These are phyloP conservation scores for Mycena pura DNA, from an alignment of 768 basidiomycete genomes.

Conservation along the genomic window DNA sequence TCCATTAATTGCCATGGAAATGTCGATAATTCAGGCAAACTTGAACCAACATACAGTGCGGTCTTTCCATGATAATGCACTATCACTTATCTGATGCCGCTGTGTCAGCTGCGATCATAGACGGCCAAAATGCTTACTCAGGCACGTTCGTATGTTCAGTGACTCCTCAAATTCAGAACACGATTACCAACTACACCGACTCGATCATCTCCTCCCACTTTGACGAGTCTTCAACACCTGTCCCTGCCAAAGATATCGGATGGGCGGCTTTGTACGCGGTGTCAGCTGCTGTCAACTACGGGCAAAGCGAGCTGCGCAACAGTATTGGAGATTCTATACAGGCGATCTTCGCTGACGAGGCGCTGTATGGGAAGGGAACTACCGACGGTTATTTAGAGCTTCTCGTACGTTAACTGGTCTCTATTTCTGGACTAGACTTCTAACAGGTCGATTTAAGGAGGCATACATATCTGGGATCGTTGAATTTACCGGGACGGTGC, in stretches of 20 bases:
- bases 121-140: neutral
- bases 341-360: neutral
- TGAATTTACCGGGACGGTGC: neutral
- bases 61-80: neutral
- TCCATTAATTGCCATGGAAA: no score
- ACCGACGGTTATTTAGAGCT: no score
- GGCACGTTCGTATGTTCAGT: neutral
- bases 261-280: neutral
- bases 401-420: neutral
- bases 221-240: neutral
- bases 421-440: neutral
- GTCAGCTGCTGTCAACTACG: neutral
- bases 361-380: neutral
- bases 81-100: neutral
- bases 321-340: neutral
- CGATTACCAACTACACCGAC: neutral
- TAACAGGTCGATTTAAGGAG: neutral
- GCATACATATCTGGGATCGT: neutral
- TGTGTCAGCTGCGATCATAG: neutral
- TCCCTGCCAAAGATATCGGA: neutral
- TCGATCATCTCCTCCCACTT: neutral
- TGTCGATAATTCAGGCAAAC: no score
- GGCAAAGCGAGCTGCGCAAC: neutral
- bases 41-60: neutral
- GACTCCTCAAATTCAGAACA: neutral